Evolutionary conservation across 495 filamentous ascomycete species (phyloP).

Genomic region (Friedmanniomyces endolithicus): DNA sequence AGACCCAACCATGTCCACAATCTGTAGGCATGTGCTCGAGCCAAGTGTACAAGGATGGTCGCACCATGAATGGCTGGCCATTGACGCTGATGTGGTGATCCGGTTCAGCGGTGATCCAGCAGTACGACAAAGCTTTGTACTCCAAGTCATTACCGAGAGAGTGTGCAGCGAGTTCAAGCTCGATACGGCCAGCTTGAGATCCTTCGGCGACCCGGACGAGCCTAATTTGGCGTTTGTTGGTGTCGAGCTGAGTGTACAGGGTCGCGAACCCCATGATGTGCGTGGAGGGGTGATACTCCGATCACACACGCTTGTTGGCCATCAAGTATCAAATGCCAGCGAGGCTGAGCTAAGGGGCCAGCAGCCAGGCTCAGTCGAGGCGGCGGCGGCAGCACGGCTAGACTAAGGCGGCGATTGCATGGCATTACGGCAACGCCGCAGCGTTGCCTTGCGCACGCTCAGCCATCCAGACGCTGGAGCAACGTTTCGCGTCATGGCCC

Average conservation of each 20-base stretch:
- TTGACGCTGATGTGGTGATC: background rate
- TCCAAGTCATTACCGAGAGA: background rate
- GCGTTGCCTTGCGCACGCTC: too few relatives aligned
- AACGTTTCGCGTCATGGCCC: too few relatives aligned
- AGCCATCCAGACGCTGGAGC: too few relatives aligned
- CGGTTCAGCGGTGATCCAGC: background rate
- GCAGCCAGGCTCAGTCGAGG: too few relatives aligned
- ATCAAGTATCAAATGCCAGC: too few relatives aligned
- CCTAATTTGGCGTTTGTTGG: background rate
- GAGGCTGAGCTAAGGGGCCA: too few relatives aligned
- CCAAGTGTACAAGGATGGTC: background rate
- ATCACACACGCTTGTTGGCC: too few relatives aligned
- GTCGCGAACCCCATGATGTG: too few relatives aligned
- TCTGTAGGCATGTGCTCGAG: background rate
- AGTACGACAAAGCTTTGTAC: background rate
- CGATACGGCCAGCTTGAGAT: background rate
- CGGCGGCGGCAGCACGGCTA: too few relatives aligned
- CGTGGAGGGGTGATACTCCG: too few relatives aligned
- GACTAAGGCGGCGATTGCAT: too few relatives aligned
- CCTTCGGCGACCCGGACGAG: background rate
- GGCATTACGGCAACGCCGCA: too few relatives aligned
- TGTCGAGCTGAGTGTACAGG: background rate
- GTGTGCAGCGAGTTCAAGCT: background rate
- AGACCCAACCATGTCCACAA: background rate
- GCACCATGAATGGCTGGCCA: background rate